Evolutionary conservation across 257 asterid species (phyloP).

Genomic region (Solanum pimpinellifolium): DNA sequence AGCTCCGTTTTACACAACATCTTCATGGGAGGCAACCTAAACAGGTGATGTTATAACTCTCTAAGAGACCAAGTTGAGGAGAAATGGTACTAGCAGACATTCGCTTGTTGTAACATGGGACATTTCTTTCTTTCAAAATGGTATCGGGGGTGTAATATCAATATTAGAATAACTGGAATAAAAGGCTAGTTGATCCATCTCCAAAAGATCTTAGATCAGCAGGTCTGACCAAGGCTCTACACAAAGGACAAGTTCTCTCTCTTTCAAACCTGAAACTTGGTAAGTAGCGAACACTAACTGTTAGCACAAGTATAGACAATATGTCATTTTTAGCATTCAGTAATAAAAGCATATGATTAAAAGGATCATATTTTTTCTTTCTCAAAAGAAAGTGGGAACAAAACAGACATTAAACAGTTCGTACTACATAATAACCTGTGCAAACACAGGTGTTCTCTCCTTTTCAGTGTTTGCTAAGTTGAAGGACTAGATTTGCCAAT

Average conservation of each 20-base stretch:
- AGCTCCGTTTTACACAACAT: neutral
- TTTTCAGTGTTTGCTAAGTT: neutral
- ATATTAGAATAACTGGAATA: constrained; percentile 45
- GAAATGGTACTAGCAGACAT: neutral
- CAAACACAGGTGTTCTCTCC: neutral
- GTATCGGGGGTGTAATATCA: neutral
- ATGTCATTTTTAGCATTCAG: neutral
- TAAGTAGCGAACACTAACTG: neutral
- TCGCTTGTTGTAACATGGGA: neutral
- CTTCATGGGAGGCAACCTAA: neutral
- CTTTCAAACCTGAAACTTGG: constrained; percentile 60
- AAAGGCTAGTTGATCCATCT: constrained; percentile 71
- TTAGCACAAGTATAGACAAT: neutral
- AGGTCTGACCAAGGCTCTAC: constrained; percentile 77
- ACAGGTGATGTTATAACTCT: neutral
- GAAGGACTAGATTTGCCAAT: neutral
- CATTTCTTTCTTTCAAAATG: neutral
- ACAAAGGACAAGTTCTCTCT: constrained; percentile 80
- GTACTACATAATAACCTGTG: neutral
- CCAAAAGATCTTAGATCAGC: constrained; percentile 78
- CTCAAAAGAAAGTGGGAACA: neutral
- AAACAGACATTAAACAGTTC: neutral
- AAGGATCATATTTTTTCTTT: neutral
- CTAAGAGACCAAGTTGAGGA: neutral
- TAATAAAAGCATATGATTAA: neutral